Evolutionary conservation across 176 grass and related monocot genomes (phyloP).

Genomic region (Carex myosuroides): DNA sequence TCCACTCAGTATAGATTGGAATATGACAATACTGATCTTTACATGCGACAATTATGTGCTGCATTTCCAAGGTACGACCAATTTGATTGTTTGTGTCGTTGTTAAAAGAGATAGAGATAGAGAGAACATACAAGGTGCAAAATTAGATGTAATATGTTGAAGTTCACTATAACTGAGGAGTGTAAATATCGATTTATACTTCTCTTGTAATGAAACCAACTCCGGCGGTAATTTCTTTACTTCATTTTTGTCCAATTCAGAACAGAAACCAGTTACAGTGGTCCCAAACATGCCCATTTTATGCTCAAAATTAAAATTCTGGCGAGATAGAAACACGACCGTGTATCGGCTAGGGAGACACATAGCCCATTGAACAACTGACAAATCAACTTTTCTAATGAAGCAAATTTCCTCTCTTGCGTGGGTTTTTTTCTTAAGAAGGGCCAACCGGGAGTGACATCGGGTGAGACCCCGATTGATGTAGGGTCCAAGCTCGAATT

Average conservation of each 20-base stretch:
- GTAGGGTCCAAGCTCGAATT: constrained; percentile 9
- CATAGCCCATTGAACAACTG: constrained; percentile 92
- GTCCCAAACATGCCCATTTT: not conserved
- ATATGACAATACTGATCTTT: not conserved
- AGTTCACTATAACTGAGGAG: constrained; percentile 59
- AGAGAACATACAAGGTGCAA: constrained; percentile 47
- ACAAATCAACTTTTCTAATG: constrained; percentile 43
- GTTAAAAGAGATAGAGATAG: not conserved
- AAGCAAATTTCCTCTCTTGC: constrained; percentile 21
- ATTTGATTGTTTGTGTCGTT: not conserved
- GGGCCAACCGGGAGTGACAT: constrained; percentile 57
- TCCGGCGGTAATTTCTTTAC: constrained; percentile 47
- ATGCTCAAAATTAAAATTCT: not conserved
- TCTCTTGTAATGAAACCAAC: constrained; percentile 39
- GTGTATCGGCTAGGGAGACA: constrained; percentile 62
- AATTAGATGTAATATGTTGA: constrained; percentile 56
- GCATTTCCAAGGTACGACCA: not conserved
- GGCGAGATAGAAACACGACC: constrained; percentile 41
- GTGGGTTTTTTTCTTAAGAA: constrained; percentile 48
- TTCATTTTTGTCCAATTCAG: constrained; percentile 15
- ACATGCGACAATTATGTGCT: not conserved
- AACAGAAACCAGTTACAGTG: not conserved
- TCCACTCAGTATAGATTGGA: not conserved
- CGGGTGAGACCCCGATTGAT: constrained; percentile 18
- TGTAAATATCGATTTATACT: constrained; percentile 58